A percentile compares a stretch with the other conserved stretches of the same genome.
Evolutionary conservation across 768 basidiomycete species (phyloP).

Genomic region (Scleroderma bovista): DNA sequence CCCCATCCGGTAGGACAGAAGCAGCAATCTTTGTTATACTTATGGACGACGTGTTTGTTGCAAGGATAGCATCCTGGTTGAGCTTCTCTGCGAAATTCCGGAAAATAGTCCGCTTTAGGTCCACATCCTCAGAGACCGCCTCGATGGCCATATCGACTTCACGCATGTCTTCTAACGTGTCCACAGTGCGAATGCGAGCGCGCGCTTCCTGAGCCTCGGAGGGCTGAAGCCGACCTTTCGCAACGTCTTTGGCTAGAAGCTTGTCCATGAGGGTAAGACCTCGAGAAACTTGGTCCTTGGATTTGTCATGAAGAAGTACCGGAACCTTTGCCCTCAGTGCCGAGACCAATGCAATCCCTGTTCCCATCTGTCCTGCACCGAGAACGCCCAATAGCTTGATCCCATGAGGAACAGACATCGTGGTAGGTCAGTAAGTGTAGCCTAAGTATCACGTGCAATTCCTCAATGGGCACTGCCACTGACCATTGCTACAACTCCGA

Average conservation of each 20-base stretch:
- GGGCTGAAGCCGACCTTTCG: constrained; percentile 68
- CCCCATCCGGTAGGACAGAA: constrained; percentile 57
- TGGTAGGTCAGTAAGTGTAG: constrained; percentile 34
- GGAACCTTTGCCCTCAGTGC: constrained; percentile 82
- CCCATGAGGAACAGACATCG: constrained; percentile 59
- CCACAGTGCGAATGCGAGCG: constrained; percentile 57
- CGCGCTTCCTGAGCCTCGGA: constrained; percentile 71
- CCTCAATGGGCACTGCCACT: background rate
- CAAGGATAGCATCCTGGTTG: constrained; percentile 72
- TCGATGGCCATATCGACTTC: constrained; percentile 92
- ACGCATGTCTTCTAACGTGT: constrained; percentile 53
- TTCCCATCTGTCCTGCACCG: constrained; percentile 86
- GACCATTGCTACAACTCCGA: too few species aligned
- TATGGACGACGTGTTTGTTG: constrained; percentile 91
- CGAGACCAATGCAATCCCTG: constrained; percentile 86
- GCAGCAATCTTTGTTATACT: constrained; percentile 93
- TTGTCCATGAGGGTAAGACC: constrained; percentile 73
- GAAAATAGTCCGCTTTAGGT: constrained; percentile 78
- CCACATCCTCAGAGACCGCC: constrained; percentile 84
- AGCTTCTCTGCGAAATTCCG: constrained; percentile 59
- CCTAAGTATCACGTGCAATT: constrained; percentile 7
- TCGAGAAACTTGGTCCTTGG: constrained; percentile 63
- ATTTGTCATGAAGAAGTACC: constrained; percentile 81
- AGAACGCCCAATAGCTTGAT: constrained; percentile 73
- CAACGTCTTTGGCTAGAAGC: constrained; percentile 83